These are phyloP conservation scores for Macrophomina pseudophaseolina DNA, from an alignment of 2,329 filamentous ascomycete genomes.

Conservation along the genomic window DNA sequence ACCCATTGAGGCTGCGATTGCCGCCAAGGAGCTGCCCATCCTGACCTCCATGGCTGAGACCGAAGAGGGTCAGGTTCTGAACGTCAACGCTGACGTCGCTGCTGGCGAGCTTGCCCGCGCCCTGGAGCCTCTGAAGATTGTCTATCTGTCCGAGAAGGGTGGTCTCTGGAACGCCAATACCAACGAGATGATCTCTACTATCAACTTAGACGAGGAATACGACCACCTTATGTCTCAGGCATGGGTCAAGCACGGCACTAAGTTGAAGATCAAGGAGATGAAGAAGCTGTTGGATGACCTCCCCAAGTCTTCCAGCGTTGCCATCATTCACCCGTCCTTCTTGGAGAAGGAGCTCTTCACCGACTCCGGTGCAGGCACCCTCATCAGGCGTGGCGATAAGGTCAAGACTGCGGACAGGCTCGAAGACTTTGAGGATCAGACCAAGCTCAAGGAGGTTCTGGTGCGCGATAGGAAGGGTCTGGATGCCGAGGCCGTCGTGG, in stretches of 20 bases:
- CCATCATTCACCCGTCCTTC: constrained; percentile 95
- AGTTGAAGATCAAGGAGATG: constrained; percentile 97
- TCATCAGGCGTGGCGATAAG: constrained; percentile 92
- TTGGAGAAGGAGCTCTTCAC: constrained; percentile 97
- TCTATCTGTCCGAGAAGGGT: constrained; percentile 98
- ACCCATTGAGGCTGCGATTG: constrained; percentile 89
- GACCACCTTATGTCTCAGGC: constrained; percentile 89
- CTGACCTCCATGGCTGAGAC: constrained; percentile 97
- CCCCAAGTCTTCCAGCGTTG: constrained; percentile 89
- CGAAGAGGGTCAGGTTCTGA: constrained; percentile 86
- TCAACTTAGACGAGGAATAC: constrained; percentile 97
- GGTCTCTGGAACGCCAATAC: constrained; percentile 92
- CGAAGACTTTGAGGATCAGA: constrained; percentile 74
- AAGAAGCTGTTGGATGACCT: constrained; percentile 89
- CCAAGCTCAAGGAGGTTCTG: constrained; percentile 80
- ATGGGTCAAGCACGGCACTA: constrained; percentile 94
- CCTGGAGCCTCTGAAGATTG: constrained; percentile 92
- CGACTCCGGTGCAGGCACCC: constrained; percentile 89
- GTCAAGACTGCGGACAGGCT: constrained; percentile 75
- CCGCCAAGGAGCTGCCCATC: constrained; percentile 85
- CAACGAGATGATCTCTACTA: constrained; percentile 94
- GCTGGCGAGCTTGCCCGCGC: constrained; percentile 89
- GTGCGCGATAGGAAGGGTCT: constrained; percentile 80
- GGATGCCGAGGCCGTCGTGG: constrained; percentile 81
- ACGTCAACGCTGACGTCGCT: constrained; percentile 97